Evolutionary conservation across 805 yeast genomes (phyloP), one percentile per base, ranked within the genome.

Genomic region (Candida glaebosa): DNA sequence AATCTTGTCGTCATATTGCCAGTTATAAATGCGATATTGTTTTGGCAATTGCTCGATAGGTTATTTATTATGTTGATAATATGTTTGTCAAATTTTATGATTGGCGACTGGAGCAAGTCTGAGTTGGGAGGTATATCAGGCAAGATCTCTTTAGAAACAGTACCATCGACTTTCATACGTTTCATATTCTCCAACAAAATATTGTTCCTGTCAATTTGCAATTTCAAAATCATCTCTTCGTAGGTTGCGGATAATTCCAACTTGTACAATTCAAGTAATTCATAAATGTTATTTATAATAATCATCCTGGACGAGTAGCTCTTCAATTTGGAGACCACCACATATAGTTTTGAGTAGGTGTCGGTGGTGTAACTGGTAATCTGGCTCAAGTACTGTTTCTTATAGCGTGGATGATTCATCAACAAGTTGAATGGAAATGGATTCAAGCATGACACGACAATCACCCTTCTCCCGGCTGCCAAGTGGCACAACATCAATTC

Each of bases 1-100:
- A 52, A 67, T 25, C 51, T 52, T 4, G 65, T 57, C 37, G 58
- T 66, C 39, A 69, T 44, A 20, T 51, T 55, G 2, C 74, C 72
- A 6, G 55, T 34, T 12, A 69, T 36, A 9, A 66, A 40, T 5
- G 58, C 48, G 36, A 65, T 42, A 54, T 57, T 60, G 30, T 58
- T 52, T 30, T 51, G 42, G 8, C 64, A 46, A 20, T 46, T 47
- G 15, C 52, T 51, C 3, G 63, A 51, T 16, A 68, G 48, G 26
- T 48, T 41, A 44, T 51, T 62, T 37, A 60, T 39, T 10, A 68
- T 44, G 31, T 52, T 44, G 28, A 48, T 46, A 5, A 65, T 40
- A 45, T 69, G 75, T 25, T 54, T 38, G 26, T 61, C 60, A 35
- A 47, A 60, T 45, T 67, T 65, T 14, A 46, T 38, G 17, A 48